phyloP scores from a whole-genome alignment of 2,329 filamentous ascomycete species.

The Fusarium sp. region DNA sequence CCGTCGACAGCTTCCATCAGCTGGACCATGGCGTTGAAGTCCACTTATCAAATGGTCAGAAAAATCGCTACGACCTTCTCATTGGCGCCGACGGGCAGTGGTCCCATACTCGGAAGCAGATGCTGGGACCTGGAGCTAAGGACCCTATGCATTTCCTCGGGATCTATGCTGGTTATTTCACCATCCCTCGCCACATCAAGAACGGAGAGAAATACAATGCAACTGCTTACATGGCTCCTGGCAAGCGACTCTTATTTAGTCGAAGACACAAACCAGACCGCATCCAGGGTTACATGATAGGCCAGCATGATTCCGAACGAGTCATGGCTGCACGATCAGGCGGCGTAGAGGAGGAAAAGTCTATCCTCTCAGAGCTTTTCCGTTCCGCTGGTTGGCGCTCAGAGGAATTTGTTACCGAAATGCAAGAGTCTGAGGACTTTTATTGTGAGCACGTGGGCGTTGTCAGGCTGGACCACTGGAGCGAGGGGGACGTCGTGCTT shows the following conservation, averaged over 20 bases:
- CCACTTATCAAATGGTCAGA: constrained; percentile 59
- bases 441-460: constrained; percentile 51
- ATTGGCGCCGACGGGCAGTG: constrained; percentile 69
- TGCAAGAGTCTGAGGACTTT: constrained; percentile 57
- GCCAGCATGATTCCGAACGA: neutral
- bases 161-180: constrained; percentile 52
- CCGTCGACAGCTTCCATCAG: constrained; percentile 52
- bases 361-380: neutral
- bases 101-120: constrained; percentile 62
- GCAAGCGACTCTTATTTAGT: constrained; percentile 48
- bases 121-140: constrained; percentile 50
- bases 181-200: neutral
- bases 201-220: neutral
- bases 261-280: neutral
- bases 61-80: constrained; percentile 63
- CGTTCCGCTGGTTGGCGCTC: neutral
- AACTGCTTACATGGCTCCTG: constrained; percentile 37
- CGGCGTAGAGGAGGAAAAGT: neutral
- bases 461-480: constrained; percentile 56
- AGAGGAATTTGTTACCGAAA: neutral
- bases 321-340: neutral
- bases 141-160: constrained; percentile 49
- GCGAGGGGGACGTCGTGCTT: constrained; percentile 61
- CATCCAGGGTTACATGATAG: neutral
- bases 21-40: constrained; percentile 54